Base-by-base conservation (phyloP, 129 eudicot species). In the Arctium minus region DNA sequence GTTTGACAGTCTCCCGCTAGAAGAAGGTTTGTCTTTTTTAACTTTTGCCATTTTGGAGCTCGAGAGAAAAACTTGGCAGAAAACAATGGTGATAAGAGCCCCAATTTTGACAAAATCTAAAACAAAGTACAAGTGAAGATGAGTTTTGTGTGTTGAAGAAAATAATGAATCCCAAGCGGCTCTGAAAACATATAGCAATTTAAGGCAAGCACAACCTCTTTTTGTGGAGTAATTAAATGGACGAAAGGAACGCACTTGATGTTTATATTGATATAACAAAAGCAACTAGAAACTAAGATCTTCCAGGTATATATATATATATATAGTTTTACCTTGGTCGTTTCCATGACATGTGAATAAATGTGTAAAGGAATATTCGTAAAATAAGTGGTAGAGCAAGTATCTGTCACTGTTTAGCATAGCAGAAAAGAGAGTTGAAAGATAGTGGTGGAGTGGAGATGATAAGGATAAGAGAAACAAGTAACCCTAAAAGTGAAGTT, bases 321-420 rank as follows among this genome's bases (percentile, higher is more conserved):
- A 73, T 10, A 35, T 27, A 44, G 18, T 18, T 72, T 72, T 37
- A 72, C 73, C 72, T 50, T 62, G 75, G 64, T 42, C 27, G 42
- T 81, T 80, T 56, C 38, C 79, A 76, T 76, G 69, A 81, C 74
- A 74, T 81, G 74, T 74, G 48, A 81, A 67, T 40, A 81, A 81
- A 62, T 42, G 60, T 73, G 32, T 60, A 81, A 53, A 56, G 12
- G 44, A 74, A 81, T 74, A 81, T 64, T 74, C 73, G 3, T 72
- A 71, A 80, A 22, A 17, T 38, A 56, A 80, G 62, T 53, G 46
- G 68, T 74, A 81, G 12, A 65, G 22, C 85, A 74, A 62, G 74
- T 74, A 74, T 74, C 35, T 35, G 72, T 62, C 84, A 73, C 74
- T 60, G 73, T 40, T 62, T 8, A 81, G 44, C 70, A 22, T 3